phyloP scores from a whole-genome alignment of 2,329 filamentous ascomycete species.

The Arthrobotrys conoides region DNA sequence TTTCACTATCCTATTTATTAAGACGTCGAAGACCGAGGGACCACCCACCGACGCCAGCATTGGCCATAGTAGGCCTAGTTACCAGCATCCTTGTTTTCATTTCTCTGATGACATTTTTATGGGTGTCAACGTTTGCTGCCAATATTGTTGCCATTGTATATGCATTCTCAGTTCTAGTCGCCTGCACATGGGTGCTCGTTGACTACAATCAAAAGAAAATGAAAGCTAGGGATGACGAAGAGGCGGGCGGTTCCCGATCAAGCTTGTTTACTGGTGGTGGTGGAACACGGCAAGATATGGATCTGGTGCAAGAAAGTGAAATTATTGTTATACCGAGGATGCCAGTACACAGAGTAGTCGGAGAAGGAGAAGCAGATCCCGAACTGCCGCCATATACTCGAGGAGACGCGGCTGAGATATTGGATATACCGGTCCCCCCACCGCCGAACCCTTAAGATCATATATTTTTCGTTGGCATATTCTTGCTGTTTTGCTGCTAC shows the following conservation, averaged over 20 bases:
- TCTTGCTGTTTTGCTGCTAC: not conserved
- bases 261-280: conserved; percentile 32
- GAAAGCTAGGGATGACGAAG: conserved; percentile 23
- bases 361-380: conserved; percentile 53
- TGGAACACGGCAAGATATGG: conserved; percentile 43
- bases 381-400: conserved; percentile 53
- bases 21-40: conserved; percentile 33
- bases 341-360: conserved; percentile 51
- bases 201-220: conserved; percentile 56
- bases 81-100: conserved; percentile 54
- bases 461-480: conserved; percentile 21
- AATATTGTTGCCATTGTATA: conserved; percentile 59
- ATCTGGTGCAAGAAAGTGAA: conserved; percentile 55
- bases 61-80: conserved; percentile 52
- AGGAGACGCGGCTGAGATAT: conserved; percentile 37
- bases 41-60: conserved; percentile 52
- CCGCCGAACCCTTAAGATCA: conserved; percentile 26
- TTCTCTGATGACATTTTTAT: conserved; percentile 51
- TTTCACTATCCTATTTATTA: conserved; percentile 48
- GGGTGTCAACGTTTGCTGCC: conserved; percentile 51
- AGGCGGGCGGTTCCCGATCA: conserved; percentile 33
- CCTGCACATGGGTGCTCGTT: conserved; percentile 48
- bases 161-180: conserved; percentile 46
- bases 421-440: conserved; percentile 47
- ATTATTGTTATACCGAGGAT: conserved; percentile 59